Percentiles rank a stretch among this genome's conserved stretches.
Evolutionary conservation across 257 asterid genomes (phyloP).

Genomic region (Przewalskia tangutica): DNA sequence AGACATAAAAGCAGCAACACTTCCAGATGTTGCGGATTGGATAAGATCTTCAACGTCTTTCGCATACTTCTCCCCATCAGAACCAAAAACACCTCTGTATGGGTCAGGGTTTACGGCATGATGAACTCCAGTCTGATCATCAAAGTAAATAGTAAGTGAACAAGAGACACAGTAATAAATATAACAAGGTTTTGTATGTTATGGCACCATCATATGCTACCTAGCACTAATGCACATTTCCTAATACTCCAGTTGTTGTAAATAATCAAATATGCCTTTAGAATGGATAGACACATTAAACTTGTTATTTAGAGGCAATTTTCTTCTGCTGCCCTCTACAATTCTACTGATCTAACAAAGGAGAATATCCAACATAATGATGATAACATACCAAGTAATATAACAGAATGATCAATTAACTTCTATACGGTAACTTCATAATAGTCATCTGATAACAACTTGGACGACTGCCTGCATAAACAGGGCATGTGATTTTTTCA

Average conservation of each 20-base stretch:
- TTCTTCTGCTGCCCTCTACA: not conserved
- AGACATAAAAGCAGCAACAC: slow-evolving; percentile 68
- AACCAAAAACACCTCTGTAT: slow-evolving; percentile 81
- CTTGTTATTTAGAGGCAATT: not conserved
- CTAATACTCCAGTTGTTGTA: not conserved
- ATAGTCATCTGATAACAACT: not conserved
- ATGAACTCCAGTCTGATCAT: slow-evolving; percentile 74
- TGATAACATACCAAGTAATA: not conserved
- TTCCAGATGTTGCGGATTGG: slow-evolving; percentile 78
- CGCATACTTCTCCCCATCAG: slow-evolving; percentile 78
- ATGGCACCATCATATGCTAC: not conserved
- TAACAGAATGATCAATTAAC: not conserved
- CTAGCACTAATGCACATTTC: not conserved
- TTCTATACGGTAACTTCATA: not conserved
- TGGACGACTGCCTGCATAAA: not conserved
- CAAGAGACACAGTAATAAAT: not conserved
- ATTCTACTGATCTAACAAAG: not conserved
- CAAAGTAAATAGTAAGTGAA: not conserved
- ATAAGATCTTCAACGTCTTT: slow-evolving; percentile 81
- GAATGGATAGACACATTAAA: not conserved
- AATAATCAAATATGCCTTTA: not conserved
- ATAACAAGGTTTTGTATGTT: not conserved
- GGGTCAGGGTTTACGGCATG: slow-evolving; percentile 89
- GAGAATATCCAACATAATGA: not conserved
- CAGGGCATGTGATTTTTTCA: not conserved